Base-by-base conservation (phyloP, 2,329 filamentous ascomycete species). In the Xylariales sp. region DNA sequence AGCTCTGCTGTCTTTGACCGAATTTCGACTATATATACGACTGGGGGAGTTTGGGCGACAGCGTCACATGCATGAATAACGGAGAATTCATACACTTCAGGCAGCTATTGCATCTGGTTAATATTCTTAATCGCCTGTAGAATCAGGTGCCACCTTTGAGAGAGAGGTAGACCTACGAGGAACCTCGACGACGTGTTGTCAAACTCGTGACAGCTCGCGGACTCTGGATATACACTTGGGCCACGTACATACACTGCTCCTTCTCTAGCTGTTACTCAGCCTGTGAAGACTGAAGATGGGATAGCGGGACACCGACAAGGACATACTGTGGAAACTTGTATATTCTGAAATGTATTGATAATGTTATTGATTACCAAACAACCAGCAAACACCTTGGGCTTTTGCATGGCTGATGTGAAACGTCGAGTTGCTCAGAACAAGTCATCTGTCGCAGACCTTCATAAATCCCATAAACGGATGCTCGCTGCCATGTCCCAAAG, bases 101-200 rank as follows among this genome's bases (percentile, higher is more conserved):
- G 38, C 29, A 43, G 40, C 41, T 36, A 37, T 31, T 38, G 28
- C 31, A 38, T 43, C 32, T 21, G 40, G 35, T 29, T 43, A 32
- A 40, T 37, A 25, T 49, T 46, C 44, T 53, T 42, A 48, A 40
- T 43, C 43, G 40, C 45, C 47, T 49, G 43, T 43, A 29, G 43
- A 44, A 46, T 31, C 39, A 42, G 49, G 47, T 44, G 45, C 41
- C 38, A 46, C 40, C 43, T 50, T 47, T 36, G 47, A 45, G 46
- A 45, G 28, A 45, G 45, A 27, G n/a, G n/a, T n/a, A n/a, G n/a
- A n/a, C n/a, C n/a, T n/a, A n/a, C n/a, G n/a, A n/a, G n/a, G n/a
- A n/a, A n/a, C n/a, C n/a, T n/a, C 28, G 15, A 22, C 20, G 28
- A 15, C 19, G 19, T n/a, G 28, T 18, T 31, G 25, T 14, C 29